Base-by-base conservation (phyloP, 495 filamentous ascomycete species). In the Aspergillus avenaceus region DNA sequence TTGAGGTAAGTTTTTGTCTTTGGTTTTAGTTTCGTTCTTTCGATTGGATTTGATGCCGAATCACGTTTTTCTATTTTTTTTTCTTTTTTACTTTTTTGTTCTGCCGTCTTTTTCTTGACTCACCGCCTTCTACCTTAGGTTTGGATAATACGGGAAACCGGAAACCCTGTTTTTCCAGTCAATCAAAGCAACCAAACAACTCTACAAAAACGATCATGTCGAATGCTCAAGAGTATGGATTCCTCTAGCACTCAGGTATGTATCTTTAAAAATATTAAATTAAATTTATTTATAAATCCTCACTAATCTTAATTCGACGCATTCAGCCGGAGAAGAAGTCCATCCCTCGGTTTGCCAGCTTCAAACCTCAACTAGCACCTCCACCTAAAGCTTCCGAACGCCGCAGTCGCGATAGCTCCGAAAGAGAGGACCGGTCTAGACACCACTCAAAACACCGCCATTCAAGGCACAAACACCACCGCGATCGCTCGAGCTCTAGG, bases 291-390 rank as follows among this genome's bases (percentile, higher is more conserved):
- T 21, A n/a, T n/a, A n/a, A n/a, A n/a, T 31, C 0, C 1, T 12
- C 18, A 18, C 43, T 40, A 34, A 29, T 26, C 12, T 11, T 53
- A 22, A 46, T 19, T 13, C 11, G 31, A 14, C 16, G 24, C 19
- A 19, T 56, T 3, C 32, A 74, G 70, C 34, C 34, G 34, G 71
- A 67, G 48, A 67, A 67, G 49, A 64, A 67, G 50, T 42, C 71
- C 16, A 69, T 85, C 46, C 85, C 85, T 25, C 86, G 79, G 36
- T 89, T 89, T 54, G 72, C 73, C 36, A 88, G 85, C 52, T 89
- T 87, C 74, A 84, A 77, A 52, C 75, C 79, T 28, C 78, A 77
- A 40, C 50, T 61, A 46, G 50, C 66, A 36, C 41, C 60, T 43
- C 63, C 50, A 49, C 60, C 65, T 41, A 45, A 59, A 19, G 52